phyloP scores from a whole-genome alignment of 805 yeast species.

The Wickerhamomyces alni region DNA sequence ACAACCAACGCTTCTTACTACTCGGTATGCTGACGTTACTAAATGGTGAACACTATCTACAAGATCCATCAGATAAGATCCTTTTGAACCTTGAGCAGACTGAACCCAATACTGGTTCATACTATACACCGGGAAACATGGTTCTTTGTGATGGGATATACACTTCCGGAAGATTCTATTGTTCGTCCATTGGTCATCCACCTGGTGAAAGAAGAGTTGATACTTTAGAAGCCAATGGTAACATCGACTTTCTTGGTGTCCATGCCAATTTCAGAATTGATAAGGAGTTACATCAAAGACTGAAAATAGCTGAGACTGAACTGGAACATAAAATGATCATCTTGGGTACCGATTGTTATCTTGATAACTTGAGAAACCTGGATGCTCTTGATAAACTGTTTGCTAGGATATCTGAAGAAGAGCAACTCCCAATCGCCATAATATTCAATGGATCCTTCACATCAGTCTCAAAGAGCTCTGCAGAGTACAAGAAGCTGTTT shows the following conservation, averaged over 20 bases:
- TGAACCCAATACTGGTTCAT: conserved; percentile 56
- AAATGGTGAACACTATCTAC: conserved; percentile 66
- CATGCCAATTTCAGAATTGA: conserved; percentile 55
- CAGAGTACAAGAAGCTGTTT: conserved; percentile 59
- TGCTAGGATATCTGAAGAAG: conserved; percentile 42
- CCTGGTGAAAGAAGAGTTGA: conserved; percentile 71
- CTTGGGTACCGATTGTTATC: conserved; percentile 67
- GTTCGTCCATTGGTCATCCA: conserved; percentile 76
- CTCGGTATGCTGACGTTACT: conserved; percentile 70
- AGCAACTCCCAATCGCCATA: conserved; percentile 57
- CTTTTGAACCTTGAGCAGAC: conserved; percentile 55
- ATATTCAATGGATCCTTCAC: conserved; percentile 79
- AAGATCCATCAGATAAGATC: conserved; percentile 75
- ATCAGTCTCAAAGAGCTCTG: conserved; percentile 56
- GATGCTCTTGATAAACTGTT: conserved; percentile 66
- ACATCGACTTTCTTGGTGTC: conserved; percentile 60
- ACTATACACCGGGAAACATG: conserved; percentile 68
- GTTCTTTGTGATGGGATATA: conserved; percentile 83
- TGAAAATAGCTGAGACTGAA: conserved; percentile 51
- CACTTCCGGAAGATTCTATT: conserved; percentile 63
- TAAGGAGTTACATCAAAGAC: conserved; percentile 45
- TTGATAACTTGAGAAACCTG: conserved; percentile 54
- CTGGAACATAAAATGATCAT: conserved; percentile 58
- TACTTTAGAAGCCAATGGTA: conserved; percentile 69
- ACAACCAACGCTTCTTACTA: conserved; percentile 66